Base-by-base conservation (phyloP, 768 basidiomycete species). In the Amyloporia xantha region DNA sequence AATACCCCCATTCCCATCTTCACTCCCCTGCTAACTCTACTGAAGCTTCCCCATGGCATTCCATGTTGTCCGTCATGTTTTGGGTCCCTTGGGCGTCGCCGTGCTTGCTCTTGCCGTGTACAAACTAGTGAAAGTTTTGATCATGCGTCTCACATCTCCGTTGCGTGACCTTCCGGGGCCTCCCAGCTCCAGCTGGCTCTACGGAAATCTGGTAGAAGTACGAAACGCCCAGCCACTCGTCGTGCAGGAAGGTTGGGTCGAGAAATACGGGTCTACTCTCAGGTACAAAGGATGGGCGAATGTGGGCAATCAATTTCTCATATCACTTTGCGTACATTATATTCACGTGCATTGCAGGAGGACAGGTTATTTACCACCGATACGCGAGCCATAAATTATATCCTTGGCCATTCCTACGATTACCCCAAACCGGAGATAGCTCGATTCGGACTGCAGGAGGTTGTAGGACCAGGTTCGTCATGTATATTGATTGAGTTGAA, bases 301-400 rank as follows among this genome's bases (percentile, higher is more conserved):
- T 15, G 81, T 78, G 50, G 47, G 71, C 20, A n/a, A n/a, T n/a
- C n/a, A n/a, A n/a, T n/a, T n/a, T n/a, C n/a, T n/a, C n/a, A n/a
- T 7, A 19, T 6, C n/a, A n/a, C 33, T 9, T 10, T 35, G 33
- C n/a, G 9, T n/a, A 10, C 10, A 35, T 35, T 35, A 35, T 9
- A 35, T n/a, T 9, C n/a, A 50, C 20, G 5, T 36, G 21, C 23
- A 10, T 12, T 2, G 6, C 41, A 56, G 55, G 33, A 21, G 24
- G 44, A 49, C 6, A 28, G 30, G 12, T 26, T 56, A 20, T 56
- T 38, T 33, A 56, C 54, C 2, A 61, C 70, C 49, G 87, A 89
- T 56, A 65, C 76, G 0, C 76, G 77, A 24, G 86, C 84, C 0
- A 30, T 90, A 33, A 73, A 74, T 40, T 79, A 89, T 55, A 69